Base-by-base conservation (phyloP, 257 asterid genomes). In the Verbena officinalis region DNA sequence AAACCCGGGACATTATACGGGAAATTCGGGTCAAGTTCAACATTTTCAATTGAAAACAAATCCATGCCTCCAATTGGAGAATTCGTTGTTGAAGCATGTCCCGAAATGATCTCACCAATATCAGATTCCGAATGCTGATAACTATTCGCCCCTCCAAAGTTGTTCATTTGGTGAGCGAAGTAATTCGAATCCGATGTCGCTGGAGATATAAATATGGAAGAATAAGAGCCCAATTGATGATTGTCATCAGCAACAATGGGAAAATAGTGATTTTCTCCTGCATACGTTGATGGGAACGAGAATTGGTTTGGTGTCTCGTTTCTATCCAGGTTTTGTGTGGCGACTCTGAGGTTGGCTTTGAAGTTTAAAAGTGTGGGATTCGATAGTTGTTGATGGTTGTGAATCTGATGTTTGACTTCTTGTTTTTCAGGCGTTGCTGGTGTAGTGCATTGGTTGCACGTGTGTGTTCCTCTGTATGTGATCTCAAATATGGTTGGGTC, bases 41-140 rank as follows among this genome's bases (percentile, higher is more conserved):
- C 62, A 13, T 54, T 77, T 13, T 82, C 87, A 50, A 66, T 33
- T 2, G 80, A 65, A 56, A 80, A 82, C 58, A n/a, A n/a, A n/a
- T 82, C 95, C 76, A 82, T 56, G 2, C 87, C 84, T 50, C 78
- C 83, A 62, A 76, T 80, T 14, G 95, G 87, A 14, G 95, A 84
- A 63, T 81, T 82, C 34, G 85, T 71, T 20, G 87, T 80, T 0
- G 93, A 85, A 20, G 87, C 81, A 44, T 67, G 78, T 7, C 83
- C 84, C 10, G 89, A 86, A 50, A 80, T 50, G 40, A 84, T 77
- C 45, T 79, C 86, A 4, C 76, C 70, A 34, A 67, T 75, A 55
- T 80, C 88, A 39, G 55, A 38, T 33, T 51, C 70, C 4, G 64
- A 55, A 21, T 58, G 45, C 14, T 64, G 75, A 33, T 40, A 69